Conservation (phyloP, 78 protist species). For the Dictyostelium citrinum region DNA sequence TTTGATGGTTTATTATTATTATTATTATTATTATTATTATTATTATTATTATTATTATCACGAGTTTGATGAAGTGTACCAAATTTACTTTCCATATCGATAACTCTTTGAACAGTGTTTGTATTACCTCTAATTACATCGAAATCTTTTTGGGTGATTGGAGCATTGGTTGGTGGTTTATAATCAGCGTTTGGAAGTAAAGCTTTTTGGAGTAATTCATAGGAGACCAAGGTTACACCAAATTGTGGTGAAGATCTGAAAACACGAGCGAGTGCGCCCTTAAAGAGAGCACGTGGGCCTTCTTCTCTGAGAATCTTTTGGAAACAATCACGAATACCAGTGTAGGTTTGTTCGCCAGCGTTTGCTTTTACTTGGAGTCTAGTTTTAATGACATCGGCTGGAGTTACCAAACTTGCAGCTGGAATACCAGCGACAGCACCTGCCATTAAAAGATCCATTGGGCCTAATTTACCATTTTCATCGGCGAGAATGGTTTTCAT, state of each 20-base stretch:
- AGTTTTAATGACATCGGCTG: conserved; percentile 90
- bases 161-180: conserved; percentile 78
- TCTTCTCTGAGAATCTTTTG: conserved; percentile 71
- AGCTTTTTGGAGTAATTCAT: conserved; percentile 78
- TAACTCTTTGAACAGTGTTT: conserved; percentile 19
- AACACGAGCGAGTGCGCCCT: conserved; percentile 83
- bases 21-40: no score
- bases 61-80: conserved; percentile 36
- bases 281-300: conserved; percentile 85
- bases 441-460: conserved; percentile 71
- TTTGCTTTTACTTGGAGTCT: conserved; percentile 87
- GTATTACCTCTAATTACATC: conserved; percentile 22
- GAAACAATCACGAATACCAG: conserved; percentile 83
- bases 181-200: conserved; percentile 43
- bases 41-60: no score
- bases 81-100: conserved; percentile 73
- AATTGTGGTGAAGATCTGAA: conserved; percentile 87
- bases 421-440: conserved; percentile 88
- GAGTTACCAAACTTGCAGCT: conserved; percentile 84
- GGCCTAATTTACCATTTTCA: conserved; percentile 66
- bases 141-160: conserved; percentile 71
- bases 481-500: conserved; percentile 77
- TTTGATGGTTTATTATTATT: neutral
- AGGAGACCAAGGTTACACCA: conserved; percentile 87
- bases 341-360: conserved; percentile 82